Evolutionary conservation across 2,329 filamentous ascomycete species (phyloP).

Genomic region (Didymella segeticola): DNA sequence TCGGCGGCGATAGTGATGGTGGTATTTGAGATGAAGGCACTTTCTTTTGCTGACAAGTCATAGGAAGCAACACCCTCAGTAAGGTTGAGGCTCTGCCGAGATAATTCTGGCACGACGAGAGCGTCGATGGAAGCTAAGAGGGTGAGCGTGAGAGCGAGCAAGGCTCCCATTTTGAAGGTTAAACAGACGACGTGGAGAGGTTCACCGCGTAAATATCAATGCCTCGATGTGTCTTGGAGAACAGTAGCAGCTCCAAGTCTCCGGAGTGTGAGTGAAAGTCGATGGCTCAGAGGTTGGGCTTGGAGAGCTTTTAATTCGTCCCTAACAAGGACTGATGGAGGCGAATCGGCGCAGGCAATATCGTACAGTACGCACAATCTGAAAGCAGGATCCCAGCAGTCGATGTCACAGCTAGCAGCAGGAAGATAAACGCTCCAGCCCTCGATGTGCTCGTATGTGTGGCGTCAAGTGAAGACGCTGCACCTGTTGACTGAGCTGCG

Average conservation of each 20-base stretch:
- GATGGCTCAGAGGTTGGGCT: background rate
- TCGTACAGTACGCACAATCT: background rate
- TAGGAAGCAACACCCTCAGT: too few relatives aligned
- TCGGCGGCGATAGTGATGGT: background rate
- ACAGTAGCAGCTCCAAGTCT: background rate
- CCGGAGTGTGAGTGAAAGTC: background rate
- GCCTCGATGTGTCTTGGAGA: too few relatives aligned
- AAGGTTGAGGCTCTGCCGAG: background rate
- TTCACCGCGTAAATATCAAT: background rate
- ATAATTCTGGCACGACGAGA: background rate
- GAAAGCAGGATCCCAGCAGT: background rate
- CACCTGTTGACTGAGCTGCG: background rate
- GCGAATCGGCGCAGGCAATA: background rate
- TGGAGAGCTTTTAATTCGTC: background rate
- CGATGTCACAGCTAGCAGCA: background rate
- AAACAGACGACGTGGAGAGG: too few relatives aligned
- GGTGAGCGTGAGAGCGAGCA: background rate
- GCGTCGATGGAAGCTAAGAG: background rate
- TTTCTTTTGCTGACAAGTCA: background rate
- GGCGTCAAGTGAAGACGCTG: background rate
- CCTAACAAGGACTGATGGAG: background rate
- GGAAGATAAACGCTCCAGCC: background rate
- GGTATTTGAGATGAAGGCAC: background rate
- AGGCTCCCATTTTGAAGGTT: background rate
- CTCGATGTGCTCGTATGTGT: background rate